Evolutionary conservation across 495 filamentous ascomycete genomes (phyloP), one percentile per base, ranked within the genome.

Genomic region (Halenospora varia): DNA sequence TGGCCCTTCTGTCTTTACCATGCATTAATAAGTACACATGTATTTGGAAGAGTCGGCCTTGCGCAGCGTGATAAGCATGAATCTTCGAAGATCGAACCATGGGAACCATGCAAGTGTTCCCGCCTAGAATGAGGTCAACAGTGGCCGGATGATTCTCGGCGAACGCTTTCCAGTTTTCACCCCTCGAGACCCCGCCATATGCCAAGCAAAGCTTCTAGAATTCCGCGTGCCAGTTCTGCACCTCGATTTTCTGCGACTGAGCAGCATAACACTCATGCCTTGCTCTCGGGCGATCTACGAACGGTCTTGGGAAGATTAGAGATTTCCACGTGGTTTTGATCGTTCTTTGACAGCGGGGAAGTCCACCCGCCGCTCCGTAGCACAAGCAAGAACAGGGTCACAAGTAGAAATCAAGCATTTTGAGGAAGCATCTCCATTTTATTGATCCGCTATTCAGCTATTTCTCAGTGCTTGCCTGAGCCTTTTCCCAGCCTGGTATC

Each of bases 391-490:
- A 4, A 51, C 9, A 9, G 25, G 17, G 48, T 51, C 48, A 51
- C 48, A 35, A 51, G 35, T 26, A 35, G 48, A 13, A 51, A 25
- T 51, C 24, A 29, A 51, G 25, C 15, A 51, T 22, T 53, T 44
- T 2, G 17, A 13, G 42, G 3, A 53, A 41, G 18, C 17, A 45
- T 45, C 18, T 54, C 50, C 56, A 25, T 29, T 45, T 18, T 48
- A 60, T 60, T 60, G 50, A 48, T 60, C 52, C 45, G 41, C 25
- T 54, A 54, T 54, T 44, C 20, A 48, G 42, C 42, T 29, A 47
- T n/a, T 40, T 24, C 11, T 45, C 23, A 26, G 10, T 17, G 42
- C 39, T 24, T 24, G 2, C 54, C 60, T 52, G 39, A 54, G 50
- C 54, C 20, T 41, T 17, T 9, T 9, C 22, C 23, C 8, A n/a